A percentile compares a stretch with the other conserved stretches of the same genome.
Conservation (phyloP, 495 filamentous ascomycete genomes). For the Neurospora africana region DNA sequence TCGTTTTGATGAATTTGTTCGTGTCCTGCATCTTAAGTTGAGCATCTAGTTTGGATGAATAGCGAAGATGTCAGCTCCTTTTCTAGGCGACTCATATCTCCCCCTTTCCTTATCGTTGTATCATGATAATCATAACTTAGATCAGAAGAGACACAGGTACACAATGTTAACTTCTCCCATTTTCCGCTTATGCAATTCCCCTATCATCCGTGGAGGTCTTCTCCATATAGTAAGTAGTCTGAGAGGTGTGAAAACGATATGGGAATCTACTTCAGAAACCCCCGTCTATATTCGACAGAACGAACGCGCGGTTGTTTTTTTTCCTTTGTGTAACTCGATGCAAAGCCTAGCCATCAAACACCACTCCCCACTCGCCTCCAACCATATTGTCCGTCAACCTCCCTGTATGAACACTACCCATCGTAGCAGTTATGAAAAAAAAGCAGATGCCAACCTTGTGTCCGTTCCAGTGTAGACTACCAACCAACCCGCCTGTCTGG, state of each 20-base stretch:
- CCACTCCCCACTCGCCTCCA: neutral
- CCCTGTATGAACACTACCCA: neutral
- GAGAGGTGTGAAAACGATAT: neutral
- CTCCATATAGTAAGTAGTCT: neutral
- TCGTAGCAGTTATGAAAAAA: neutral
- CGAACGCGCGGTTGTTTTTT: neutral
- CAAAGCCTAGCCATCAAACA: neutral
- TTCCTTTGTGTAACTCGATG: neutral
- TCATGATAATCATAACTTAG: neutral
- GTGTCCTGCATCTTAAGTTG: neutral
- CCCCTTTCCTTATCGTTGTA: neutral
- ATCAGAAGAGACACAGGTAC: neutral
- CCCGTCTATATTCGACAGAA: neutral
- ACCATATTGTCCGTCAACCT: neutral
- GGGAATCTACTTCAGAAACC: neutral
- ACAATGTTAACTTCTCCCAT: neutral
- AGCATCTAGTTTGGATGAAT: neutral
- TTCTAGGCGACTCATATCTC: neutral
- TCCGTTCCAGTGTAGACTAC: neutral
- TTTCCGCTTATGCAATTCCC: neutral
- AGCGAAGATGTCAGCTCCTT: neutral
- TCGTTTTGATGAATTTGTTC: neutral
- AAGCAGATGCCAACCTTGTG: neutral
- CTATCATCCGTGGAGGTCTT: neutral
- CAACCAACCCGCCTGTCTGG: neutral